Evolutionary conservation across 2,329 filamentous ascomycete species (phyloP).

Genomic region (Chaetomium strumarium): DNA sequence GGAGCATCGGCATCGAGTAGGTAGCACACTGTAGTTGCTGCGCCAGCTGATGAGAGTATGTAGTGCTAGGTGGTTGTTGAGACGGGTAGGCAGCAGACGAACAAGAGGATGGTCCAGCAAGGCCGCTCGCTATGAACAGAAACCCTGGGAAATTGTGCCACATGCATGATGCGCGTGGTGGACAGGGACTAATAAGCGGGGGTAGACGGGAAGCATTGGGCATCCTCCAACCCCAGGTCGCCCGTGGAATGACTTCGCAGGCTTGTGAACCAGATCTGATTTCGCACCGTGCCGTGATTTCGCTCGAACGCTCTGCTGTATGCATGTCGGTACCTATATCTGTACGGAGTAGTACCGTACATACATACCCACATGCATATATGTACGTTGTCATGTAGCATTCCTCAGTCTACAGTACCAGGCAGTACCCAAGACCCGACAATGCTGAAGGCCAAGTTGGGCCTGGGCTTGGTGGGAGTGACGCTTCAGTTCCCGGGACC

Average conservation of each 20-base stretch:
- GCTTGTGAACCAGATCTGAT: conserved; percentile 4
- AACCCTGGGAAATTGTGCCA: neutral
- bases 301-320: neutral
- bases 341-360: too few species aligned
- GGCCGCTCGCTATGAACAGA: neutral
- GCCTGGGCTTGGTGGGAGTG: too few species aligned
- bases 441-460: neutral
- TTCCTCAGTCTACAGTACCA: neutral
- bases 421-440: neutral
- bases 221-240: neutral
- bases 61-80: too few species aligned
- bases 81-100: too few species aligned
- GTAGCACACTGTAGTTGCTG: too few species aligned
- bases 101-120: neutral
- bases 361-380: too few species aligned
- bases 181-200: conserved; percentile 5
- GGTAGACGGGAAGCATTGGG: neutral
- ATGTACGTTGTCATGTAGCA: too few species aligned
- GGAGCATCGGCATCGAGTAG: too few species aligned
- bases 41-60: too few species aligned
- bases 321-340: too few species aligned
- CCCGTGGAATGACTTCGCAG: neutral
- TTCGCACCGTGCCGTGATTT: conserved; percentile 15
- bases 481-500: too few species aligned
- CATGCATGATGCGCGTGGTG: conserved; percentile 15